Evolutionary conservation across 2,329 filamentous ascomycete genomes (phyloP).

Genomic region (Aciculosporium take): DNA sequence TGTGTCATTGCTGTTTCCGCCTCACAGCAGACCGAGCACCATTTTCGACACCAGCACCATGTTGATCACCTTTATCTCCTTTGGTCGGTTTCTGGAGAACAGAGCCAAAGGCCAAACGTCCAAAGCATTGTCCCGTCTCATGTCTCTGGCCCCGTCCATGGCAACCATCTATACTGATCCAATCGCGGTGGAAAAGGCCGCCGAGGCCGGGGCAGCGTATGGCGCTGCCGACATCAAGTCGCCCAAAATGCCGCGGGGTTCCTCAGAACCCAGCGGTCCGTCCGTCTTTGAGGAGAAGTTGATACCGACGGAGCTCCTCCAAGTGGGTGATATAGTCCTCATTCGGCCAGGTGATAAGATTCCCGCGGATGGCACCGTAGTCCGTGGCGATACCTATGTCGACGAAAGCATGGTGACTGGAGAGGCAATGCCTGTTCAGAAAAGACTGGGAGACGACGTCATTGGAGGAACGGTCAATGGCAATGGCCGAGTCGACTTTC

Average conservation of each 20-base stretch:
- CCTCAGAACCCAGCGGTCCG: constrained; percentile 27
- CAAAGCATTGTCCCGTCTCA: constrained; percentile 79
- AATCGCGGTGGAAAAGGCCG: constrained; percentile 81
- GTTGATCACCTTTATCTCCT: constrained; percentile 88
- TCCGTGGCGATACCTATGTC: constrained; percentile 80
- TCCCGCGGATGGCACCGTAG: constrained; percentile 77
- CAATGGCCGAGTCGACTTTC: constrained; percentile 79
- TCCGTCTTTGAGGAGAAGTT: constrained; percentile 61
- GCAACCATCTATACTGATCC: constrained; percentile 92
- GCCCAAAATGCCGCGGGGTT: constrained; percentile 25
- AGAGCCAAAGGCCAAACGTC: constrained; percentile 92
- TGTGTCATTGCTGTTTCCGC: constrained; percentile 59
- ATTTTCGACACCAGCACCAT: constrained; percentile 98
- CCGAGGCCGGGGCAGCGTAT: constrained; percentile 52
- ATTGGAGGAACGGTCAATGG: constrained; percentile 96
- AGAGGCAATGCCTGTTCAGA: constrained; percentile 89
- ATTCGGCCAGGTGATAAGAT: constrained; percentile 93
- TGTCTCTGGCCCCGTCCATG: constrained; percentile 94
- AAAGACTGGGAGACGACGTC: constrained; percentile 62
- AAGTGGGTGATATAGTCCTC: constrained; percentile 86
- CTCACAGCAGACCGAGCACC: constrained; percentile 69
- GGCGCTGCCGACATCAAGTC: constrained; percentile 19
- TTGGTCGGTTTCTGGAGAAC: constrained; percentile 88
- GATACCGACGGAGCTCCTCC: constrained; percentile 89
- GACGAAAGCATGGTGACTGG: constrained; percentile 99